Evolutionary conservation across 768 basidiomycete genomes (phyloP).

Genomic region (Saitozyma sp.): DNA sequence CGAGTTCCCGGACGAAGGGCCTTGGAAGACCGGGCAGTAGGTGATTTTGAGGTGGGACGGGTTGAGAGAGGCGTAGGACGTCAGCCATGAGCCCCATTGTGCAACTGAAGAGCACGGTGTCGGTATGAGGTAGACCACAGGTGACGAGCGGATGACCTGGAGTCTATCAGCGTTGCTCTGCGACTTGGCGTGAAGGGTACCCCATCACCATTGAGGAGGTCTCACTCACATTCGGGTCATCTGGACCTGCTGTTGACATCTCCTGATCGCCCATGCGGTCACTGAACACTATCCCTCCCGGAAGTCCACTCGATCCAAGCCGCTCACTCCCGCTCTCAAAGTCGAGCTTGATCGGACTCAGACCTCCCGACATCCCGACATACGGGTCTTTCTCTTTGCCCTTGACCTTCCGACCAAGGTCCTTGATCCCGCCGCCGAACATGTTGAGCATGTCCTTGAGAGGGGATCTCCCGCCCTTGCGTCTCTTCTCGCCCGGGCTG

Average conservation of each 20-base stretch:
- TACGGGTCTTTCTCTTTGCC: conserved; percentile 31
- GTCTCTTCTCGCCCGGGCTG: conserved; percentile 28
- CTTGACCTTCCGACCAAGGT: conserved; percentile 28
- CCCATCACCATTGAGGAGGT: not conserved
- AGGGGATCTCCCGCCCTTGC: conserved; percentile 33
- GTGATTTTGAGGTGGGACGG: conserved; percentile 26
- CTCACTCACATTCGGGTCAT: conserved; percentile 12
- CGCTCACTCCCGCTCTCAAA: conserved; percentile 9
- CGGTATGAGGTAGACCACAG: conserved; percentile 39
- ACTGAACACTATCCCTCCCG: conserved; percentile 43
- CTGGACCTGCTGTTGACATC: conserved; percentile 18
- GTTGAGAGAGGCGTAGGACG: conserved; percentile 34
- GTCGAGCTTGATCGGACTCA: not conserved
- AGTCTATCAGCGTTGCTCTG: not conserved
- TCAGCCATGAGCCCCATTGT: conserved; percentile 44
- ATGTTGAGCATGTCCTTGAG: conserved; percentile 41
- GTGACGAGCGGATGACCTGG: conserved; percentile 30
- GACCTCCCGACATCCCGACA: conserved; percentile 1
- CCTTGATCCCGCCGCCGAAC: conserved; percentile 41
- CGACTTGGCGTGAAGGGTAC: not conserved
- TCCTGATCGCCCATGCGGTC: conserved; percentile 47
- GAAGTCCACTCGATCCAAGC: conserved; percentile 39
- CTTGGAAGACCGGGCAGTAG: conserved; percentile 37
- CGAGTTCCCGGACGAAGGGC: conserved; percentile 24
- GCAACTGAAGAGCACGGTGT: conserved; percentile 42